Percentiles rank a stretch among this genome's conserved stretches.
phyloP scores from a whole-genome alignment of 2,329 filamentous ascomycete species.

The Pyricularia sp. region DNA sequence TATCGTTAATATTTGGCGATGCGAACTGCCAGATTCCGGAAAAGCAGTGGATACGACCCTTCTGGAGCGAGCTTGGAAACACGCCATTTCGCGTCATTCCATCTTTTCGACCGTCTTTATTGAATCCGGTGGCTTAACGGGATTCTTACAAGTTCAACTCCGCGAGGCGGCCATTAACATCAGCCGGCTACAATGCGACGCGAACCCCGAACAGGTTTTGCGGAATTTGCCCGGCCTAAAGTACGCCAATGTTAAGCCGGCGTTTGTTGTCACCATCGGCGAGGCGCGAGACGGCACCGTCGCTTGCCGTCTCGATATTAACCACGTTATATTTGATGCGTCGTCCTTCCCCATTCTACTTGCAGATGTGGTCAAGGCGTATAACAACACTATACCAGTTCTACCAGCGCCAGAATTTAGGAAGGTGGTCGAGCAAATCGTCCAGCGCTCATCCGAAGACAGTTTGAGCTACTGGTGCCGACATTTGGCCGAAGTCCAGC shows the following conservation, averaged over 20 bases:
- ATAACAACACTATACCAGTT: conserved; percentile 8
- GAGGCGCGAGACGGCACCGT: conserved; percentile 3
- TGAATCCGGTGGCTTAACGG: conserved; percentile 7
- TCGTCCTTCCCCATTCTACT: conserved; percentile 18
- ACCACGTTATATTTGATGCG: conserved; percentile 24
- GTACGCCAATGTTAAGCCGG: conserved; percentile 13
- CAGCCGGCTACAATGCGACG: conserved; percentile 9
- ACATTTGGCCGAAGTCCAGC: background rate
- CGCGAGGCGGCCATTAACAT: conserved; percentile 11
- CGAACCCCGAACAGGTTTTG: background rate
- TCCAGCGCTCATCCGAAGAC: background rate
- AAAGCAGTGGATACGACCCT: background rate
- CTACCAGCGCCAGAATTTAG: background rate
- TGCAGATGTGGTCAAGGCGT: conserved; percentile 14
- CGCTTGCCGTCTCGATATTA: conserved; percentile 19
- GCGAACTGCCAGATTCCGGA: background rate
- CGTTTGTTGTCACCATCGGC: conserved; percentile 5
- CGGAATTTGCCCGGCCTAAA: background rate
- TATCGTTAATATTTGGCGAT: conserved; percentile 7
- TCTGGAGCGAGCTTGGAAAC: conserved; percentile 7
- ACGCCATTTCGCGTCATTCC: conserved; percentile 14
- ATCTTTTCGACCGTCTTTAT: conserved; percentile 19
- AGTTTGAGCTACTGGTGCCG: background rate
- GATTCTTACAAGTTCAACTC: background rate
- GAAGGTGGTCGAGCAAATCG: background rate